Evolutionary conservation across 2,329 filamentous ascomycete genomes (phyloP).

Genomic region (Fusarium incarnatum): DNA sequence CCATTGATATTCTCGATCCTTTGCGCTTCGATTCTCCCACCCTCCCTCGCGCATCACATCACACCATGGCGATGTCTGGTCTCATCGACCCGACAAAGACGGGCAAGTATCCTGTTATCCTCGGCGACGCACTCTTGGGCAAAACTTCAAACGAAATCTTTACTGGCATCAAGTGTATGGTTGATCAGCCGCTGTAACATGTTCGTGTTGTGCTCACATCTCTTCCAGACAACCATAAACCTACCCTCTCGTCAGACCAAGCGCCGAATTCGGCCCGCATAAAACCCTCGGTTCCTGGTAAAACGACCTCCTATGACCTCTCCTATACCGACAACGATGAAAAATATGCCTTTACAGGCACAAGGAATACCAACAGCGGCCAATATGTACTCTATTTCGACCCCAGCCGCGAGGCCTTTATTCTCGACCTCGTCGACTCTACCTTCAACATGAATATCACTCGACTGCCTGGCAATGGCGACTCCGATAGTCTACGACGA

Average conservation of each 20-base stretch:
- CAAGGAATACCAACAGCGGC: conserved; percentile 65
- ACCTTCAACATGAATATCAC: conserved; percentile 89
- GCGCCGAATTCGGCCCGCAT: conserved; percentile 63
- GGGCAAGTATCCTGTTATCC: conserved; percentile 71
- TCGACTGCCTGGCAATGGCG: conserved; percentile 72
- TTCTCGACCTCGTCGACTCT: conserved; percentile 84
- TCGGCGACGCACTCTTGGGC: conserved; percentile 71
- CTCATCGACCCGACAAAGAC: conserved; percentile 70
- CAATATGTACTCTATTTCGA: conserved; percentile 82
- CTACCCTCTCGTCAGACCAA: conserved; percentile 61
- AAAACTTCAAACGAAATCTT: conserved; percentile 68
- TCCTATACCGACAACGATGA: conserved; percentile 65
- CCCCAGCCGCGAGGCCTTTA: conserved; percentile 76
- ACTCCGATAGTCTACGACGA: conserved; percentile 71
- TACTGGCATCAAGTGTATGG: conserved; percentile 70
- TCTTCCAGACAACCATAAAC: conserved; percentile 70
- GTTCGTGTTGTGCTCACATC: conserved; percentile 8
- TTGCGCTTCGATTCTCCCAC: not conserved
- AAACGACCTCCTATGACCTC: conserved; percentile 67
- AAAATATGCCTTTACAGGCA: conserved; percentile 71
- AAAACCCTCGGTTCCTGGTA: conserved; percentile 62
- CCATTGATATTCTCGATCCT: not conserved
- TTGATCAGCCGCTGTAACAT: not conserved
- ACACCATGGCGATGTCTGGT: conserved; percentile 47
- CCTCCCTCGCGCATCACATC: conserved; percentile 18